These are phyloP conservation scores for Zea luxurians DNA, from an alignment of 176 grass and related monocot species.

Conservation along the genomic window DNA sequence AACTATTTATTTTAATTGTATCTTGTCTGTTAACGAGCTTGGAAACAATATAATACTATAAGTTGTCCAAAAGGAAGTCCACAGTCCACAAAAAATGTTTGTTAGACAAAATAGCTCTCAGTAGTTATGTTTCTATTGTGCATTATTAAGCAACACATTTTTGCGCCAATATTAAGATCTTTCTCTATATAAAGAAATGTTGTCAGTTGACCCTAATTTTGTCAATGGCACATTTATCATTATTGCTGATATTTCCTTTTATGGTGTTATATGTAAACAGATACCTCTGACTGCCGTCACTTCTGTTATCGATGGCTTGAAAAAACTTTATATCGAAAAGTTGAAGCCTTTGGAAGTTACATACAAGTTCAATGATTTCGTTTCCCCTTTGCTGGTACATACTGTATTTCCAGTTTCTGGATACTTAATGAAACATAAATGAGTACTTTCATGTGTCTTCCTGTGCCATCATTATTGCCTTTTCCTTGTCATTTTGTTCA, in stretches of 20 bases:
- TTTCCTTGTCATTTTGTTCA: slow-evolving; percentile 21
- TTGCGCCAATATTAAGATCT: slow-evolving; percentile 3
- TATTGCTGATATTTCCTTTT: slow-evolving; percentile 36
- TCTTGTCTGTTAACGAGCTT: neutral
- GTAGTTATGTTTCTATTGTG: slow-evolving; percentile 2
- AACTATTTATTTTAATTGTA: slow-evolving; percentile 11
- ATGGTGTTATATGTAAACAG: slow-evolving; percentile 46
- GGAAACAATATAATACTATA: neutral
- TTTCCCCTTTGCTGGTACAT: slow-evolving; percentile 78
- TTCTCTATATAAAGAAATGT: slow-evolving; percentile 1
- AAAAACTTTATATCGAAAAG: slow-evolving; percentile 88
- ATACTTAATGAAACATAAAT: slow-evolving; percentile 1
- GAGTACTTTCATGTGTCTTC: slow-evolving; percentile 3
- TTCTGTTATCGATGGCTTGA: slow-evolving; percentile 93
- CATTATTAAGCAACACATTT: neutral
- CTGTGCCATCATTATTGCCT: neutral
- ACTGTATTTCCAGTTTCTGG: slow-evolving; percentile 13
- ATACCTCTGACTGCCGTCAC: slow-evolving; percentile 90
- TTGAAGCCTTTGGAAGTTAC: slow-evolving; percentile 97
- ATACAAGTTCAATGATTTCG: slow-evolving; percentile 96
- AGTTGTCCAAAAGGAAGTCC: neutral
- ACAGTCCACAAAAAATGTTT: neutral
- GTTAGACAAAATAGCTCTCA: neutral
- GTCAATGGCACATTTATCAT: slow-evolving; percentile 2
- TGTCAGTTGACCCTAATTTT: slow-evolving; percentile 16